A percentile compares a stretch with the other conserved stretches of the same genome.
Evolutionary conservation across 768 basidiomycete genomes (phyloP).

Genomic region (Filobasidium wieringae): DNA sequence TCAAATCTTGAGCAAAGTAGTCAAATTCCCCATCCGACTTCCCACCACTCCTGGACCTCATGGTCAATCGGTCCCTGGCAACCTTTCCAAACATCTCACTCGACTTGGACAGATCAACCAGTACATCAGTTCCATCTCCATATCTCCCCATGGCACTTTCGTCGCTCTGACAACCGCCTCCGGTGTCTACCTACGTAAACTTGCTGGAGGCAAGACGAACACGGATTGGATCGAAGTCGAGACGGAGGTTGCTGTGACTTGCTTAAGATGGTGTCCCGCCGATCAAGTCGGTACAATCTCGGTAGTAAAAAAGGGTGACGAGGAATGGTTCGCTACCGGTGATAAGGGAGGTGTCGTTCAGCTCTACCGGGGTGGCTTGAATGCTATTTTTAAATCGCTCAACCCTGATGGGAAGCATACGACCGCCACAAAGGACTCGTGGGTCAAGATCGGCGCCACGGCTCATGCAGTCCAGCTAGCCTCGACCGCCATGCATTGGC

Average conservation of each 20-base stretch:
- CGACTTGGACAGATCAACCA: conserved; percentile 56
- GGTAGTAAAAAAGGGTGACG: conserved; percentile 11
- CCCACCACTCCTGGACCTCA: background rate
- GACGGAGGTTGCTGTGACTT: conserved; percentile 47
- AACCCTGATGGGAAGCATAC: conserved; percentile 14
- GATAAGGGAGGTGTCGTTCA: conserved; percentile 73
- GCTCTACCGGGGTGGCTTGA: conserved; percentile 76
- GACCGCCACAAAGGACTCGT: background rate
- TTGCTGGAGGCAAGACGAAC: background rate
- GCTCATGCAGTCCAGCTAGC: conserved; percentile 53
- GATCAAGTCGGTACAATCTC: conserved; percentile 26
- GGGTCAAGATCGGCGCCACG: conserved; percentile 1
- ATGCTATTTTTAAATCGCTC: conserved; percentile 40
- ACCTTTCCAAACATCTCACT: conserved; percentile 39
- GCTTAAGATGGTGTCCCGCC: conserved; percentile 72
- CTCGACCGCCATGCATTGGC: conserved; percentile 87
- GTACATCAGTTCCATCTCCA: conserved; percentile 51
- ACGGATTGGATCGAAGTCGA: conserved; percentile 4
- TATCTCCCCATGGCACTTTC: conserved; percentile 68
- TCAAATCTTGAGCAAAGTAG: background rate
- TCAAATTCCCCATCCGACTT: conserved; percentile 1
- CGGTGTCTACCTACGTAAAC: conserved; percentile 3
- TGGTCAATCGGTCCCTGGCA: background rate
- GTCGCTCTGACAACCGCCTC: conserved; percentile 51
- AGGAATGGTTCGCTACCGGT: conserved; percentile 92